Evolutionary conservation across 306 rosid genomes (phyloP).

Genomic region (Neltuma alba): DNA sequence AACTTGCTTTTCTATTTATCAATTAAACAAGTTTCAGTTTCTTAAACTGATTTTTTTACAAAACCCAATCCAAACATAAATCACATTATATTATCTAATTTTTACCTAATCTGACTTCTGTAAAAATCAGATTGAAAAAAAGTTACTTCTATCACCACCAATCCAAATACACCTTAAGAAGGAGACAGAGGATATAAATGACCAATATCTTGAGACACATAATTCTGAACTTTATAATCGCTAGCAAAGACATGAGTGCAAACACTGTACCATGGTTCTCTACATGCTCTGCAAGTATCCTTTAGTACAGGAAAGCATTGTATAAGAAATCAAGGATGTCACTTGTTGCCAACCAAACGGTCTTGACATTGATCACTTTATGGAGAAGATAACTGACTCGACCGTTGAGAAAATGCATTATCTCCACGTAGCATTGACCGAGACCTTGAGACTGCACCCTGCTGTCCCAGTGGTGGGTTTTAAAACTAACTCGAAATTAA

Average conservation of each 20-base stretch:
- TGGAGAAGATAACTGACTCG: background rate
- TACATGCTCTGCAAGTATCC: conserved; percentile 1
- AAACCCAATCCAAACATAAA: no score
- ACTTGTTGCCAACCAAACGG: background rate
- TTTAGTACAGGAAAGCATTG: background rate
- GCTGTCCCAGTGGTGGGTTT: background rate
- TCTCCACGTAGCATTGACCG: background rate
- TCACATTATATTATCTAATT: no score
- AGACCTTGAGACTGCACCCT: background rate
- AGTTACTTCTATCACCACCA: no score
- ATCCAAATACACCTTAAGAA: no score
- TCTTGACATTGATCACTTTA: background rate
- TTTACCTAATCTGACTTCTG: no score
- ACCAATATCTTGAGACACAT: conserved; percentile 3
- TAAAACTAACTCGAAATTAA: background rate
- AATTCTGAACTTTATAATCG: background rate
- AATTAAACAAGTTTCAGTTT: no score
- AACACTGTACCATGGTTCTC: conserved; percentile 9
- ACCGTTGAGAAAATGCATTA: conserved; percentile 1
- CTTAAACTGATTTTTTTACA: no score
- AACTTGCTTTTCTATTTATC: no score
- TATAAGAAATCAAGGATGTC: background rate
- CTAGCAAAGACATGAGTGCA: background rate
- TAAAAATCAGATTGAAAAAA: no score
- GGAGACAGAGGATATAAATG: background rate